Evolutionary conservation across 1,139 yeast genomes (phyloP).

Genomic region (Blastobotrys ciferrii): DNA sequence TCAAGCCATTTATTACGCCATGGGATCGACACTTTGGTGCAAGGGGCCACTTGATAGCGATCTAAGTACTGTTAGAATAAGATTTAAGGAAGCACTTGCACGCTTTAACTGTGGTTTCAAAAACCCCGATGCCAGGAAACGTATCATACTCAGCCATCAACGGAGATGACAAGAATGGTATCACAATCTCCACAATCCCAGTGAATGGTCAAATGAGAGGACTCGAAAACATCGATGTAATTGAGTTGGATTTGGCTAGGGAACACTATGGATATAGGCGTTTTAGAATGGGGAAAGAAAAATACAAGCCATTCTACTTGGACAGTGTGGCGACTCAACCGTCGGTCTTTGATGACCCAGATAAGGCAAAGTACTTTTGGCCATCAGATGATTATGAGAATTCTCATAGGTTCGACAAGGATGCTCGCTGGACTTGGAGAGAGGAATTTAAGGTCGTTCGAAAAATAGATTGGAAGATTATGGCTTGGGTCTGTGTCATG

Average conservation of each 20-base stretch:
- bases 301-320: neutral
- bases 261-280: neutral
- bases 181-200: too few relatives aligned
- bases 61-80: too few relatives aligned
- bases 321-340: conserved; percentile 1
- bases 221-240: neutral
- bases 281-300: neutral
- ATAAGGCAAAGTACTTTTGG: conserved; percentile 28
- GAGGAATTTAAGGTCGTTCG: conserved; percentile 44
- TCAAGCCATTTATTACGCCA: too few relatives aligned
- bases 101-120: too few relatives aligned
- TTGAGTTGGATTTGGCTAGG: neutral
- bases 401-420: conserved; percentile 46
- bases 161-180: too few relatives aligned
- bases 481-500: conserved; percentile 44
- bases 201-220: neutral
- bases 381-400: conserved; percentile 42
- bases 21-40: too few relatives aligned
- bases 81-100: too few relatives aligned
- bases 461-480: conserved; percentile 45
- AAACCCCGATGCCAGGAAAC: too few relatives aligned
- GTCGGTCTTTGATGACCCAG: neutral
- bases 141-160: too few relatives aligned
- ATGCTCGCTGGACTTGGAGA: conserved; percentile 44
- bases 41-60: too few relatives aligned